Percentiles rank a stretch among this genome's conserved stretches.
Conservation (phyloP, 2,329 filamentous ascomycete species). For the Uncinocarpus reesii region DNA sequence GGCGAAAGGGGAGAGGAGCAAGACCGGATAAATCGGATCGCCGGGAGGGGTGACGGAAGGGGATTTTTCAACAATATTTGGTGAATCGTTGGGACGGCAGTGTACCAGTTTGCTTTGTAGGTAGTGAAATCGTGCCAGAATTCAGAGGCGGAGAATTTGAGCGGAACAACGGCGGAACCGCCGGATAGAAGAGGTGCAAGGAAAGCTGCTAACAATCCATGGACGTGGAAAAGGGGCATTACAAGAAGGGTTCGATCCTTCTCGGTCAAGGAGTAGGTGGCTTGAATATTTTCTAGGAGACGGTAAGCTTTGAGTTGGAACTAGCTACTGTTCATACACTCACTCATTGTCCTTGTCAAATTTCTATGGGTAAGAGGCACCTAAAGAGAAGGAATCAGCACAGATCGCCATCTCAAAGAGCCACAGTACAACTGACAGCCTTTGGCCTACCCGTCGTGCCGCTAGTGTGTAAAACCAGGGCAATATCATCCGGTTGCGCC, state of each 20-base stretch:
- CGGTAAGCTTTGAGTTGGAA: background rate
- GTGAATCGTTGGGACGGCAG: conserved; percentile 84
- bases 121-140: conserved; percentile 72
- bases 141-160: conserved; percentile 67
- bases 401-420: background rate
- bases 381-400: conserved; percentile 27
- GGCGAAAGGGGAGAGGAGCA: conserved; percentile 77
- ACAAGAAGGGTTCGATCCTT: conserved; percentile 72
- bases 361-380: conserved; percentile 73
- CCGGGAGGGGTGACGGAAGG: conserved; percentile 55
- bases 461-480: conserved; percentile 71
- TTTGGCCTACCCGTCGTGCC: conserved; percentile 79
- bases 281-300: conserved; percentile 57
- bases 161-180: conserved; percentile 68
- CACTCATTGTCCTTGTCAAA: conserved; percentile 68
- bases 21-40: conserved; percentile 77
- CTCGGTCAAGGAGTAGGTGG: conserved; percentile 62
- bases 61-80: conserved; percentile 73
- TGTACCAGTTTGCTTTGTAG: conserved; percentile 80
- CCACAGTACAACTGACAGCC: conserved; percentile 48
- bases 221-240: conserved; percentile 86
- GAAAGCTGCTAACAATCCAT: conserved; percentile 75
- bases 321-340: conserved; percentile 20
- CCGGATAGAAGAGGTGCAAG: conserved; percentile 65
- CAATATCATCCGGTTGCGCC: conserved; percentile 66